Conservation (phyloP, 495 filamentous ascomycete genomes). For the Xylaria nigripes region DNA sequence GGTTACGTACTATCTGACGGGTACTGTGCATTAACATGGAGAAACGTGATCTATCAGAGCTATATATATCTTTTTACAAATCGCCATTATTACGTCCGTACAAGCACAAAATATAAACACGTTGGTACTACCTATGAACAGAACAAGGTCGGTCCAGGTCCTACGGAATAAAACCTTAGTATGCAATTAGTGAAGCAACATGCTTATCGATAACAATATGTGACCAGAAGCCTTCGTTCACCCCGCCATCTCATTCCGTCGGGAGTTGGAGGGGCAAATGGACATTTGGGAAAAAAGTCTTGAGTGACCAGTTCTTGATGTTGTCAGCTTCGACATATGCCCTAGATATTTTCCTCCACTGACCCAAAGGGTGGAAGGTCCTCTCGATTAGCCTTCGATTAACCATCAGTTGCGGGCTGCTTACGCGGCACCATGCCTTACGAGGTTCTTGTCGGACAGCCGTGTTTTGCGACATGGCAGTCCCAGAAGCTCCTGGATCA, state of each 20-base stretch:
- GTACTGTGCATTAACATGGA: too few relatives aligned
- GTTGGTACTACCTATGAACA: too few relatives aligned
- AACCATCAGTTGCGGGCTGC: slow-evolving; percentile 3
- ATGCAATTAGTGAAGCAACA: background rate
- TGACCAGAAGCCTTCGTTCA: background rate
- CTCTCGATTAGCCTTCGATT: background rate
- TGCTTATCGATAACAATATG: slow-evolving; percentile 8
- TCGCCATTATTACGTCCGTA: too few relatives aligned
- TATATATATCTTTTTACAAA: too few relatives aligned
- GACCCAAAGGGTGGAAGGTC: background rate
- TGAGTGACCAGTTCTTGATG: background rate
- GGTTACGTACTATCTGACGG: too few relatives aligned
- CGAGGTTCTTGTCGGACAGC: slow-evolving; percentile 35
- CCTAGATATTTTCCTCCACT: background rate
- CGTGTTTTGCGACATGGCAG: slow-evolving; percentile 45
- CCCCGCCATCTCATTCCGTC: slow-evolving; percentile 2
- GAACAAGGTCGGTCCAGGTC: too few relatives aligned
- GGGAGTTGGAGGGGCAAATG: slow-evolving; percentile 8
- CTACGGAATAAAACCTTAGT: background rate
- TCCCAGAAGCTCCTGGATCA: slow-evolving; percentile 40
- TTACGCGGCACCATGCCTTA: slow-evolving; percentile 24
- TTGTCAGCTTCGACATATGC: background rate
- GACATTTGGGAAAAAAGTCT: slow-evolving; percentile 1
- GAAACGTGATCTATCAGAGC: too few relatives aligned
- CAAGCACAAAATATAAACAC: too few relatives aligned